Evolutionary conservation across 23 red algal species (phyloP).

Genomic region (Pyropia haitanensis): DNA sequence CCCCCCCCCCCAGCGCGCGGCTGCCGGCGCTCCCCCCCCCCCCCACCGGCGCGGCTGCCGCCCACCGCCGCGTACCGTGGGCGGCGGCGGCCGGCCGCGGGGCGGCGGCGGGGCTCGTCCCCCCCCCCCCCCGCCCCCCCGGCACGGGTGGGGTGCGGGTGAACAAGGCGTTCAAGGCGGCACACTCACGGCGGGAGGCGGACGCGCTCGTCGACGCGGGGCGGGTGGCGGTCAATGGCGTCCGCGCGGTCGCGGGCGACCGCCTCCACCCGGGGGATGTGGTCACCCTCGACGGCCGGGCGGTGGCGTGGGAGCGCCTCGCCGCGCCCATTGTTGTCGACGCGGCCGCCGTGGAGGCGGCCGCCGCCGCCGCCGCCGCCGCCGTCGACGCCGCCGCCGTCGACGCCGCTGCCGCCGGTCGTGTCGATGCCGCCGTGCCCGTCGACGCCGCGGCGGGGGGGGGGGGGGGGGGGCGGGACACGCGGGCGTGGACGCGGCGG

Average conservation of each 20-base stretch:
- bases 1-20: background rate
- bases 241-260: constrained; percentile 10
- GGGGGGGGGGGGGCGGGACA: constrained; percentile 23
- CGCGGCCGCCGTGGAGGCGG: background rate
- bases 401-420: no score
- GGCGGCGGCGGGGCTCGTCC: background rate
- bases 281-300: constrained; percentile 30
- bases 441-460: constrained; percentile 16
- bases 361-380: background rate
- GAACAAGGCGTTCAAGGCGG: constrained; percentile 44
- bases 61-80: background rate
- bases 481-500: no score
- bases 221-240: constrained; percentile 41
- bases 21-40: background rate
- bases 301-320: constrained; percentile 54
- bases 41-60: background rate
- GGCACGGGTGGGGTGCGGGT: constrained; percentile 32
- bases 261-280: constrained; percentile 32
- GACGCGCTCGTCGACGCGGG: constrained; percentile 34
- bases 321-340: background rate
- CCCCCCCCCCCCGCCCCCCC: background rate
- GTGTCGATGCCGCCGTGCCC: background rate
- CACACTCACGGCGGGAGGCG: constrained; percentile 41
- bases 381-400: background rate
- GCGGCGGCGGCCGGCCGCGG: background rate